Conservation (phyloP, 805 yeast genomes). For the Ogataea populi-albae region DNA sequence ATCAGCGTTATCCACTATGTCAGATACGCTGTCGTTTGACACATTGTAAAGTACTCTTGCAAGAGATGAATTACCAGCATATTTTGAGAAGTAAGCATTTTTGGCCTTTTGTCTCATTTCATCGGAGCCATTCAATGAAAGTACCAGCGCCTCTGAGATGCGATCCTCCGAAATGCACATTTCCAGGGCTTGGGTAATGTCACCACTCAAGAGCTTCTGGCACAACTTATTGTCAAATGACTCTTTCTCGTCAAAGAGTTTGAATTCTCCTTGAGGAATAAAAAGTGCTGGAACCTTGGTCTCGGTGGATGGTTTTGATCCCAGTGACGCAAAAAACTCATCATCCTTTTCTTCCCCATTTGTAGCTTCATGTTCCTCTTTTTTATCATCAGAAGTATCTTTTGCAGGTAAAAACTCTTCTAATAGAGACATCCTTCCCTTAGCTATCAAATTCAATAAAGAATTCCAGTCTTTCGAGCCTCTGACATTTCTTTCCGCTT, state of each 20-base stretch:
- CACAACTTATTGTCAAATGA: constrained; percentile 47
- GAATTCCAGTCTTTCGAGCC: constrained; percentile 57
- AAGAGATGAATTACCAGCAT: constrained; percentile 49
- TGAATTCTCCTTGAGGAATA: constrained; percentile 56
- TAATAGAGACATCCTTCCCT: constrained; percentile 51
- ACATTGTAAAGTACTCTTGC: constrained; percentile 74
- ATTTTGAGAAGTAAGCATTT: constrained; percentile 63
- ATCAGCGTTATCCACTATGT: constrained; percentile 74
- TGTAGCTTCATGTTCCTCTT: constrained; percentile 12
- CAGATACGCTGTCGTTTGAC: constrained; percentile 52
- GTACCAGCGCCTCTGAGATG: constrained; percentile 74
- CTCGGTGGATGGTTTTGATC: constrained; percentile 16
- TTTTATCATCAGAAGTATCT: constrained; percentile 16
- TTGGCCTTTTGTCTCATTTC: constrained; percentile 65
- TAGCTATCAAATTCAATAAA: constrained; percentile 47
- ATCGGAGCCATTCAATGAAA: constrained; percentile 68
- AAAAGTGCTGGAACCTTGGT: constrained; percentile 19
- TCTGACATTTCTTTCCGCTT: constrained; percentile 35
- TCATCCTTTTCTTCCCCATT: constrained; percentile 29
- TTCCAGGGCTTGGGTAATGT: constrained; percentile 64
- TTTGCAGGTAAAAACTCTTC: constrained; percentile 31
- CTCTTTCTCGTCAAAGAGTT: constrained; percentile 31
- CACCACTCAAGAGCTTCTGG: constrained; percentile 55
- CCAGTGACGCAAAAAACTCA: constrained; percentile 38
- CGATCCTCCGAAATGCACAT: constrained; percentile 59